Conservation (phyloP, 768 basidiomycete genomes). For the Boletus coccyginus region DNA sequence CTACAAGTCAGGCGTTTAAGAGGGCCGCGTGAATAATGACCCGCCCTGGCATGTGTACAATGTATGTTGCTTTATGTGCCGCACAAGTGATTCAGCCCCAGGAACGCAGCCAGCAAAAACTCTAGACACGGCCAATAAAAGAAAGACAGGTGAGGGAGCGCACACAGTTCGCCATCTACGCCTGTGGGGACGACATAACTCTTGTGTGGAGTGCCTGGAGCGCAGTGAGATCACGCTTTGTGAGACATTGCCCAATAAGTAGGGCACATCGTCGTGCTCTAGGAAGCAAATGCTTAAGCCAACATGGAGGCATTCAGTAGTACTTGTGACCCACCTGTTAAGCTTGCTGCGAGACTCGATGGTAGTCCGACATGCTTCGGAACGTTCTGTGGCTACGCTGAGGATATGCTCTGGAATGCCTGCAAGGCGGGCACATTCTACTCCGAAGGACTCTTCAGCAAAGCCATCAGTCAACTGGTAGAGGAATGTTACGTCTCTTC, state of each 20-base stretch:
- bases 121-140: neutral
- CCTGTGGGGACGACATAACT: conserved; percentile 2
- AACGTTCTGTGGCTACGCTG: conserved; percentile 51
- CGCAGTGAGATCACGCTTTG: conserved; percentile 11
- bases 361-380: conserved; percentile 51
- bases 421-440: conserved; percentile 90
- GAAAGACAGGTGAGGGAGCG: neutral
- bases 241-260: conserved; percentile 28
- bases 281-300: neutral
- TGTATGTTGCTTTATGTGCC: neutral
- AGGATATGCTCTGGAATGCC: conserved; percentile 74
- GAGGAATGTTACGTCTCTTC: conserved; percentile 80
- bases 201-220: conserved; percentile 24
- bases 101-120: too few relatives aligned
- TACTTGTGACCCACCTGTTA: conserved; percentile 43
- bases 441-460: conserved; percentile 83
- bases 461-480: conserved; percentile 74
- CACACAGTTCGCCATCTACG: neutral
- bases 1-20: neutral
- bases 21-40: neutral
- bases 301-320: neutral
- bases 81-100: neutral
- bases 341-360: conserved; percentile 48
- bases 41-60: neutral
- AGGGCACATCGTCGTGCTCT: conserved; percentile 30